Conservation (phyloP, 495 filamentous ascomycete species). For the Neurospora africana region DNA sequence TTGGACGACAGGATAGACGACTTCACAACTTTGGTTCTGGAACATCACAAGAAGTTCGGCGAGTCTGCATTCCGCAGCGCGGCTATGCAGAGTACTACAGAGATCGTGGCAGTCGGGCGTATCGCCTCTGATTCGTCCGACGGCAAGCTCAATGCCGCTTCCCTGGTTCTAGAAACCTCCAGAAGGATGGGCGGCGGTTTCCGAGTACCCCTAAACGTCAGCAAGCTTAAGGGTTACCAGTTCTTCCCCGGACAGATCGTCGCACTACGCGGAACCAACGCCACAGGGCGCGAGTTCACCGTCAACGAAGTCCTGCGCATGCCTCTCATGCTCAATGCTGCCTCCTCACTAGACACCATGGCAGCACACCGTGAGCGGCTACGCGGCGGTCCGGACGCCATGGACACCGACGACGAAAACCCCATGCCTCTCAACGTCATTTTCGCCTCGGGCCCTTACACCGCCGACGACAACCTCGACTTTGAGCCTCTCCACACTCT, state of each 20-base stretch:
- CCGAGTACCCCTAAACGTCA: constrained; percentile 69
- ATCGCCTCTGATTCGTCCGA: constrained; percentile 79
- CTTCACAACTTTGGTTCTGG: constrained; percentile 60
- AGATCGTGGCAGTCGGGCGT: constrained; percentile 81
- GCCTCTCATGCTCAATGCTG: constrained; percentile 59
- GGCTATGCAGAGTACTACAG: constrained; percentile 67
- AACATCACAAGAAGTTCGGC: constrained; percentile 59
- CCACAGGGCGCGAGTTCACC: constrained; percentile 72
- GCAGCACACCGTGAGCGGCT: constrained; percentile 56
- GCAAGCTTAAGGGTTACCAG: constrained; percentile 55
- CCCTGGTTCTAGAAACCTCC: constrained; percentile 78
- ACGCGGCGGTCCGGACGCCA: constrained; percentile 45
- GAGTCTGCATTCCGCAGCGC: constrained; percentile 83
- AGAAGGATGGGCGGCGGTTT: constrained; percentile 72
- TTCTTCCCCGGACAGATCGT: constrained; percentile 96
- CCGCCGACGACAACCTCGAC: constrained; percentile 77
- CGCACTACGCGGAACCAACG: constrained; percentile 75
- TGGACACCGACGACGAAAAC: constrained; percentile 38
- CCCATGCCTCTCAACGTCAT: constrained; percentile 62
- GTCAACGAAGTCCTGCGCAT: constrained; percentile 66
- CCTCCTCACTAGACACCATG: constrained; percentile 49
- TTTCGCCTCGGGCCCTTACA: constrained; percentile 79
- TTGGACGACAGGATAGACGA: constrained; percentile 92
- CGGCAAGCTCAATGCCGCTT: constrained; percentile 73
- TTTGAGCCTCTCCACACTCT: constrained; percentile 79